Base-by-base conservation (phyloP, 352 stramenopile species). In the Pythium phragmiticola region DNA sequence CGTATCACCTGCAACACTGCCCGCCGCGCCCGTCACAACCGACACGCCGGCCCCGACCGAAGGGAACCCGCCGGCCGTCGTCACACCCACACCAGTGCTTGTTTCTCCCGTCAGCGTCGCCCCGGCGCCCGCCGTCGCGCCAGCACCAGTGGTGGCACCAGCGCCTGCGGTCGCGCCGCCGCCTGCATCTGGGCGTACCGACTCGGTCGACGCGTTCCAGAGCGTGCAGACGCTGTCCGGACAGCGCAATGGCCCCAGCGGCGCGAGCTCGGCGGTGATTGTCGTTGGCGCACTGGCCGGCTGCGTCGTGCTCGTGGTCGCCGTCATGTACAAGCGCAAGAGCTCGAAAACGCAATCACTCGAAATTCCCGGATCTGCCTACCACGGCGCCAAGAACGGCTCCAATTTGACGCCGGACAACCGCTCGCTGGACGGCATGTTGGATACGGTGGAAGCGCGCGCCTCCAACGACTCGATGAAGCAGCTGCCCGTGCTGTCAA, bases 271-370 rank as follows among this genome's bases (percentile, higher is more conserved):
- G 0, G 47, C 73, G 0, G 37, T 36, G 14, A 63, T 71, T 41
- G 64, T 57, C 0, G 65, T 77, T 39, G 77, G 69, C 23, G 63
- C 66, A 9, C 63, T 86, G 5, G 77, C 65, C 17, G 76, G 73
- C 55, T 70, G 71, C 77, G 75, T 72, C 16, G 71, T 64, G 1
- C 28, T 86, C 39, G 65, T 80, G 17, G 65, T 73, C 19, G 69
- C 70, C 13, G 71, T 86, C 26, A 73, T 73, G 41, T 77, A 79
- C 71, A 84, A 86, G 68, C 63, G 56, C 26, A 59, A 60, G 48
- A 60, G 6, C 23, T 23, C 46, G 11, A 48, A 62, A 1, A 46
- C 36, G 11, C 21, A 47, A 30, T 39, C 39, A 11, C 60, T 66
- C 19, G 45, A 69, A 21, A 21, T 43, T 9, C 63, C 55, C 3